phyloP scores from a whole-genome alignment of 2,329 filamentous ascomycete species.

The Nemania sp. region DNA sequence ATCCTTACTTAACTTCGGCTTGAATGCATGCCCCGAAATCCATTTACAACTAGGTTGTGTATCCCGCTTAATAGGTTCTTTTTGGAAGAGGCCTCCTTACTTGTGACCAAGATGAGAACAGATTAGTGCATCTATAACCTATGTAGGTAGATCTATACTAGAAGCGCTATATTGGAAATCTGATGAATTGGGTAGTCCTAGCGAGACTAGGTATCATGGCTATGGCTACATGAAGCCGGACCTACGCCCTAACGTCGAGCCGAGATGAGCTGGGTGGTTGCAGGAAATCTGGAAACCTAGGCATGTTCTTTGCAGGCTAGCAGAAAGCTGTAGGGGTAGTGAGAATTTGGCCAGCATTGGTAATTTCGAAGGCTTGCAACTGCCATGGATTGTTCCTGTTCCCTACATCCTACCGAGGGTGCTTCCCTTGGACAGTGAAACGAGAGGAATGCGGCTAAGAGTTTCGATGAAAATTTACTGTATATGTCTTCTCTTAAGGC shows the following conservation, averaged over 20 bases:
- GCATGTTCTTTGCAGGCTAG: not conserved
- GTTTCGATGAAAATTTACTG: slow-evolving; percentile 19
- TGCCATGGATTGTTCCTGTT: not conserved
- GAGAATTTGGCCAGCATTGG: slow-evolving; percentile 10
- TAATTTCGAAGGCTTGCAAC: slow-evolving; percentile 14
- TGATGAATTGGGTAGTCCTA: not conserved
- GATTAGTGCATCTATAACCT: not conserved
- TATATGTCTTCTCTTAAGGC: slow-evolving; percentile 19
- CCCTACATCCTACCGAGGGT: not conserved
- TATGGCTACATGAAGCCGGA: slow-evolving; percentile 25
- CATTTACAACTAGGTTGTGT: slow-evolving; percentile 10
- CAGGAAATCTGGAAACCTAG: slow-evolving; percentile 7
- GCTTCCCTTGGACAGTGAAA: slow-evolving; percentile 26
- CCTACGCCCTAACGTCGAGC: not conserved
- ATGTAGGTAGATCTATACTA: not conserved
- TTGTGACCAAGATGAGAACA: slow-evolving; percentile 7
- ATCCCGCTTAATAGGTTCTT: slow-evolving; percentile 12
- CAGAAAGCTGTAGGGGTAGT: not conserved
- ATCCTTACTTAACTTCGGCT: not conserved
- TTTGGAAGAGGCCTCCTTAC: slow-evolving; percentile 25
- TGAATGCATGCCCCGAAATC: not conserved
- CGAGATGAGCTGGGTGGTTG: slow-evolving; percentile 27
- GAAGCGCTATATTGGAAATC: slow-evolving; percentile 3
- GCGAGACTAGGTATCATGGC: not conserved
- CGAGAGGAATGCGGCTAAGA: slow-evolving; percentile 12